Conservation (phyloP, 2,329 filamentous ascomycete species). For the Westerdykella ornata region DNA sequence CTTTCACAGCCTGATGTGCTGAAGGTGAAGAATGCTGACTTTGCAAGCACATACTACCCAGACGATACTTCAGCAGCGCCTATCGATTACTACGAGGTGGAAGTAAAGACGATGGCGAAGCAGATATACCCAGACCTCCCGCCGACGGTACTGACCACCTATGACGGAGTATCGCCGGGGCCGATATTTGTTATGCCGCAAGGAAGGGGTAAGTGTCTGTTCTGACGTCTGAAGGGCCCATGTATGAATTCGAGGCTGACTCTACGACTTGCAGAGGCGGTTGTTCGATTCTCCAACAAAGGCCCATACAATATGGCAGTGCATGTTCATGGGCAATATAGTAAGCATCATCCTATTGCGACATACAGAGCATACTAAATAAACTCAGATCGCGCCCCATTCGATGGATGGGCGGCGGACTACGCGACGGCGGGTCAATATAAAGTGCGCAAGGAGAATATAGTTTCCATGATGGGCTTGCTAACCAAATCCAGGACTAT, state of each 20-base stretch:
- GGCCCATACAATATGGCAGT: conserved; percentile 42
- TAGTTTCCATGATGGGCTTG: not conserved
- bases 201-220: conserved; percentile 32
- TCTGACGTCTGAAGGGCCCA: conserved; percentile 21
- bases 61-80: conserved; percentile 29
- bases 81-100: conserved; percentile 45
- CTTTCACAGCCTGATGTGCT: not conserved
- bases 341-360: conserved; percentile 1
- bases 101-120: conserved; percentile 37
- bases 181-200: conserved; percentile 47
- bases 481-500: conserved; percentile 41
- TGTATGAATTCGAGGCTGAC: not conserved
- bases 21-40: conserved; percentile 1
- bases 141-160: conserved; percentile 42
- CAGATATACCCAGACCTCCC: conserved; percentile 42
- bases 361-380: not conserved
- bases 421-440: conserved; percentile 47
- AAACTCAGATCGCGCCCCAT: conserved; percentile 35
- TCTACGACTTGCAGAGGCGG: conserved; percentile 34
- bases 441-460: conserved; percentile 33
- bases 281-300: conserved; percentile 51
- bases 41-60: conserved; percentile 15
- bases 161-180: conserved; percentile 51
- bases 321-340: conserved; percentile 51
- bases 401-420: conserved; percentile 52